A percentile compares a stretch with the other conserved stretches of the same genome.
phyloP scores from a whole-genome alignment of 192 early-diverging fungal genomes.

The Funneliformis geosporum region DNA sequence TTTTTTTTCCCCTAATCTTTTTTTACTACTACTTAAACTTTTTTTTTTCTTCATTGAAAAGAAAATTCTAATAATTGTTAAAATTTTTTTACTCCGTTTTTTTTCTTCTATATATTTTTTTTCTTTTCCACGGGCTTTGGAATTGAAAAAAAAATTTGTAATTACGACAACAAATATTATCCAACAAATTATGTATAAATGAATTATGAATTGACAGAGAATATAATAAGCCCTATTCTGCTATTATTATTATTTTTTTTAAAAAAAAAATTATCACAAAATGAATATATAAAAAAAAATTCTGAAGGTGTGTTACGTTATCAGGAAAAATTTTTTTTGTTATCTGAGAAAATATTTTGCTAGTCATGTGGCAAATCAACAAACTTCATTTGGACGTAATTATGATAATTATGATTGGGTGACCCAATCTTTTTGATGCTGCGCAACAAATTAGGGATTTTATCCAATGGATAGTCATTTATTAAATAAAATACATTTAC shows the following conservation, averaged over 20 bases:
- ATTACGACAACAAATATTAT: background rate
- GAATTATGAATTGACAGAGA: too few species aligned
- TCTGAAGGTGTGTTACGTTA: background rate
- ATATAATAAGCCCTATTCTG: slow-evolving; percentile 8
- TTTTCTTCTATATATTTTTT: slow-evolving; percentile 9
- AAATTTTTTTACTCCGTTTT: background rate
- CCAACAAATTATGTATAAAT: slow-evolving; percentile 17
- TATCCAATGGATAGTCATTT: too few species aligned
- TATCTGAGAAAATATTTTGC: background rate
- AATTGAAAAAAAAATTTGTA: background rate
- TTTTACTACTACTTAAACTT: background rate
- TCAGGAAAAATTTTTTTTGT: background rate
- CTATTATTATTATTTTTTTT: background rate
- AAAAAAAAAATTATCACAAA: background rate
- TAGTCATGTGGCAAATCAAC: slow-evolving; percentile 15
- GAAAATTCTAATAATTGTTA: slow-evolving; percentile 19
- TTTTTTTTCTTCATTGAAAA: background rate
- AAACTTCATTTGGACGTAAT: background rate
- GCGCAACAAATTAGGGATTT: background rate
- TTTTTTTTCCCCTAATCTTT: background rate
- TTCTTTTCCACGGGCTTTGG: background rate
- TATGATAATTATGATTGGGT: slow-evolving; percentile 12
- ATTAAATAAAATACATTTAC: too few species aligned
- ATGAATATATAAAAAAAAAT: background rate
- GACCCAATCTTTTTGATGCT: background rate